Evolutionary conservation across 1,284 basidiomycete species (phyloP), one percentile per base, ranked within the genome.

Genomic region (Cryptococcus depauperatus): DNA sequence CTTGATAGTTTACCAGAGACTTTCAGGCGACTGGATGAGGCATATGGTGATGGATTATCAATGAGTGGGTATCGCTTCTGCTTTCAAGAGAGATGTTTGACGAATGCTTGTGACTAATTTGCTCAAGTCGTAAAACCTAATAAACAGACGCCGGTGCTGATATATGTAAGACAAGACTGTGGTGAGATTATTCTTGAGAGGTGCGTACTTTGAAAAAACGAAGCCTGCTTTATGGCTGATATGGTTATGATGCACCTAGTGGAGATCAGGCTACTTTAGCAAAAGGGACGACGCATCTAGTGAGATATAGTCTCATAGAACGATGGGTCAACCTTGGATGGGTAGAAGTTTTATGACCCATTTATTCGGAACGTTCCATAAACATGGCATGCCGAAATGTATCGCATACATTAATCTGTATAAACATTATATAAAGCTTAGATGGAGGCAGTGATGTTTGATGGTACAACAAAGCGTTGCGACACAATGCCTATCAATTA

Each of bases 1-100:
- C 73, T 92, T 29, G 83, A 87, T 56, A 79, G 81, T 52, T 70
- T 93, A 28, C 89, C 89, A 0, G 78, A 78, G 37, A 75, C 78
- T 43, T 81, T 91, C 56, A 76, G 80, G 25, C 77, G 79, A 37
- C 70, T 90, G 44, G 84, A 88, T 48, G 87, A 92, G 54, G 74
- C 76, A 10, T 65, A 60, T 35, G 59, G 75, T 74, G 44, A 76
- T 76, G 47, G 85, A 77, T 62, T 79, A 23, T 77, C 79, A 0
- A 92, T 92, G 84, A 75, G 86, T 88, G 55, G 81, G 13, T 21
- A 16, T 43, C 25, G 13, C 25, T 13, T 5, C 29, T 27, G 10
- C 18, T 10, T 37, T 16, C 6, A 18, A 9, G 10, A 21, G 11
- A 29, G 33, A 13, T 28, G 40, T 13, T 26, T 14, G 14, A 28